A percentile compares a stretch with the other conserved stretches of the same genome.
phyloP scores from a whole-genome alignment of 352 stramenopile genomes.

The Phytophthora pini region DNA sequence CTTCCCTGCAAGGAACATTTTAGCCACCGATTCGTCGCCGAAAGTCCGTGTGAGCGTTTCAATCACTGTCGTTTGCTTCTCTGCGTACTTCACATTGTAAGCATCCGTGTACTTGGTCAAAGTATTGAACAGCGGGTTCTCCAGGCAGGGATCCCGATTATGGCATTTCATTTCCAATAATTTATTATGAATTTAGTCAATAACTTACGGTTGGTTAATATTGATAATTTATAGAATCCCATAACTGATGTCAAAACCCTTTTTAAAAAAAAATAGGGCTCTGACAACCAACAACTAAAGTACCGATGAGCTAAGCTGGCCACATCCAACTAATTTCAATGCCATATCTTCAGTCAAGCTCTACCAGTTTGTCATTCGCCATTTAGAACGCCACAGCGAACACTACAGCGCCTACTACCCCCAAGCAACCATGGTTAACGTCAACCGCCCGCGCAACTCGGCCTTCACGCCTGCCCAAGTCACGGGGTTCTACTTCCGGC shows the following conservation, averaged over 20 bases:
- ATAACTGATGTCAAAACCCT: neutral
- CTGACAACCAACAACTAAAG: neutral
- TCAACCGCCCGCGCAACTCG: too few species aligned
- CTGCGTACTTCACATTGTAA: neutral
- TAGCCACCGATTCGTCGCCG: neutral
- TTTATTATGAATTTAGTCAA: neutral
- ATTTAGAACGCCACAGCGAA: neutral
- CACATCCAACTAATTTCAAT: neutral
- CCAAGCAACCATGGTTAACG: neutral
- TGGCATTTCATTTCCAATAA: neutral
- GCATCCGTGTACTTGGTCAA: slow-evolving; percentile 5
- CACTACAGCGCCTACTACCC: neutral
- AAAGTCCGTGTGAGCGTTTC: neutral
- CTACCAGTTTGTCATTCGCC: neutral
- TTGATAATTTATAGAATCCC: neutral
- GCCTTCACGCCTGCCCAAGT: neutral
- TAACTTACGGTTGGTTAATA: neutral
- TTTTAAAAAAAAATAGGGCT: neutral
- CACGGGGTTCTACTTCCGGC: neutral
- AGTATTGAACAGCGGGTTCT: neutral
- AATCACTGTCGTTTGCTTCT: slow-evolving; percentile 5
- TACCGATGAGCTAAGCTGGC: neutral
- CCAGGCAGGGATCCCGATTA: neutral
- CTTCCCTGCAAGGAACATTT: neutral
- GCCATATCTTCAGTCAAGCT: neutral